A percentile compares a stretch with the other conserved stretches of the same genome.
Evolutionary conservation across 2,329 filamentous ascomycete species (phyloP).

Genomic region (Botryotinia calthae): DNA sequence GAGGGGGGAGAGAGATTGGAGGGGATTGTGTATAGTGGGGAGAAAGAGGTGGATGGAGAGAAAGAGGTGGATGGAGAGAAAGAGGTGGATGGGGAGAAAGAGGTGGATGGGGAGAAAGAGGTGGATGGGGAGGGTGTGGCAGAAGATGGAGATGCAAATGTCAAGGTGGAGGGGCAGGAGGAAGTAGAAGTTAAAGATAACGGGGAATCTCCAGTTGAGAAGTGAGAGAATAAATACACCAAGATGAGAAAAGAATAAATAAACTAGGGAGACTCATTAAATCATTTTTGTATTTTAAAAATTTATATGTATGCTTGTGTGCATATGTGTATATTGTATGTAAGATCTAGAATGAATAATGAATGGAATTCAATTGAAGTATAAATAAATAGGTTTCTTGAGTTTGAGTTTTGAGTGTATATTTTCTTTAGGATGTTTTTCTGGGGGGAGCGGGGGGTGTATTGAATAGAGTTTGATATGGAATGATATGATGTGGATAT

Average conservation of each 20-base stretch:
- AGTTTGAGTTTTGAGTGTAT: too few species aligned
- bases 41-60: not conserved
- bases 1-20: conserved; percentile 34
- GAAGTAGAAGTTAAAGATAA: not conserved
- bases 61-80: too few species aligned
- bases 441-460: too few species aligned
- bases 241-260: not conserved
- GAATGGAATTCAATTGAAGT: too few species aligned
- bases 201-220: not conserved
- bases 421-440: too few species aligned
- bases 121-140: not conserved
- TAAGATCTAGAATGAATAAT: too few species aligned
- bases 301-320: too few species aligned
- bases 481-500: too few species aligned
- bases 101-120: not conserved
- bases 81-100: too few species aligned
- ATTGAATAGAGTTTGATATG: too few species aligned
- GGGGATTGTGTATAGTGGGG: conserved; percentile 22
- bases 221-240: not conserved
- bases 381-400: too few species aligned
- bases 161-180: not conserved
- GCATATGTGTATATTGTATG: too few species aligned
- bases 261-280: not conserved
- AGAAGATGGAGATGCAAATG: not conserved
- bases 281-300: not conserved